Conservation (phyloP, 257 asterid genomes). For the Verbascum thapsus region DNA sequence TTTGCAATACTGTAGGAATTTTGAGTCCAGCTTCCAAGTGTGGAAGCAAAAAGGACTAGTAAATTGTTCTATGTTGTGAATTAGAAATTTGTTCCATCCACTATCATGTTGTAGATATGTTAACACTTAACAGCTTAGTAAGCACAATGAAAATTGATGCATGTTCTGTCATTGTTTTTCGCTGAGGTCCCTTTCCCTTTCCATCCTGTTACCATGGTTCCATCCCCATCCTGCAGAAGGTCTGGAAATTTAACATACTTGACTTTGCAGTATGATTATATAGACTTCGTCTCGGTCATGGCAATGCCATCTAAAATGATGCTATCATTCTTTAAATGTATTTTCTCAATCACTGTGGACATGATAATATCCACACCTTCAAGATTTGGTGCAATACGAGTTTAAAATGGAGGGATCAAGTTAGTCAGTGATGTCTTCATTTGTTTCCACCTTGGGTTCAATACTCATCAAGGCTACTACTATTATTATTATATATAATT, state of each 20-base stretch:
- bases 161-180: not conserved
- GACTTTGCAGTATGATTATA: not conserved
- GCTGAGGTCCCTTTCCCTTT: not conserved
- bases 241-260: not conserved
- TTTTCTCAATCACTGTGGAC: not conserved
- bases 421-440: conserved; percentile 1
- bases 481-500: not conserved
- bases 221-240: not conserved
- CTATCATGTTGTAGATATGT: not conserved
- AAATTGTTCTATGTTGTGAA: not conserved
- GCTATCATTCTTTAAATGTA: not conserved
- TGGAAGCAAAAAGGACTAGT: not conserved
- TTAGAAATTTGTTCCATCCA: not conserved
- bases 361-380: not conserved
- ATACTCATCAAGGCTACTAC: not conserved
- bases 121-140: not conserved
- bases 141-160: not conserved
- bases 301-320: conserved; percentile 1
- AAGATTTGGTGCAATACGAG: not conserved
- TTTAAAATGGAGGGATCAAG: not conserved
- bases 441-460: not conserved
- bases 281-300: not conserved
- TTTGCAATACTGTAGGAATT: not conserved
- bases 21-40: not conserved
- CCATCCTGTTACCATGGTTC: not conserved